Percentiles rank a stretch among this genome's conserved stretches.
Evolutionary conservation across 495 filamentous ascomycete species (phyloP).

Genomic region (Lindgomyces ingoldianus): DNA sequence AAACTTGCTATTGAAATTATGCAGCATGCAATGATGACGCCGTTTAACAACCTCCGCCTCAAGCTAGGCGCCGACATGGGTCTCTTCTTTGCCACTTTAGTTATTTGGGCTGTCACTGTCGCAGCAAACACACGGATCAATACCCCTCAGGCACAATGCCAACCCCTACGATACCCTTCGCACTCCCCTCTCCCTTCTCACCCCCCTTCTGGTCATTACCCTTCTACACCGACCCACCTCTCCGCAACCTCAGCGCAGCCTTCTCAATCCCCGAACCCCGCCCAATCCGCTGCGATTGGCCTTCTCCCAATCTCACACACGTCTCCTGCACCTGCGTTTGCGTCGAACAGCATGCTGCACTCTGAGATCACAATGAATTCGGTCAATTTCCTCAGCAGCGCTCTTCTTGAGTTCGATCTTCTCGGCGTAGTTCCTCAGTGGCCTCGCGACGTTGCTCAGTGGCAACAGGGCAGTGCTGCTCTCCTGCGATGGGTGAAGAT

Average conservation of each 20-base stretch:
- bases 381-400: constrained; percentile 23
- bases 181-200: constrained; percentile 20
- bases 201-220: not conserved
- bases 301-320: constrained; percentile 9
- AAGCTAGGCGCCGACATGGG: constrained; percentile 41
- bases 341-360: constrained; percentile 30
- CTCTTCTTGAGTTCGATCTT: constrained; percentile 22
- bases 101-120: constrained; percentile 42
- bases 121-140: constrained; percentile 29
- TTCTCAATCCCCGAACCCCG: constrained; percentile 11
- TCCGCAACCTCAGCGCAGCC: constrained; percentile 5
- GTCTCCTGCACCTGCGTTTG: constrained; percentile 6
- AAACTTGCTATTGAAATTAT: constrained; percentile 33
- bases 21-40: constrained; percentile 34
- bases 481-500: constrained; percentile 37
- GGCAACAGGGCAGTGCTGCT: constrained; percentile 35
- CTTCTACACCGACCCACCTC: constrained; percentile 15
- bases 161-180: constrained; percentile 17
- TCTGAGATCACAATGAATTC: constrained; percentile 28
- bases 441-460: constrained; percentile 32
- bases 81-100: constrained; percentile 42
- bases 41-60: constrained; percentile 35
- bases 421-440: constrained; percentile 22
- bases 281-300: constrained; percentile 16
- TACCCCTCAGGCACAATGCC: constrained; percentile 4